Evolutionary conservation across 129 eudicot species (phyloP).

Genomic region (Lonicera japonica): DNA sequence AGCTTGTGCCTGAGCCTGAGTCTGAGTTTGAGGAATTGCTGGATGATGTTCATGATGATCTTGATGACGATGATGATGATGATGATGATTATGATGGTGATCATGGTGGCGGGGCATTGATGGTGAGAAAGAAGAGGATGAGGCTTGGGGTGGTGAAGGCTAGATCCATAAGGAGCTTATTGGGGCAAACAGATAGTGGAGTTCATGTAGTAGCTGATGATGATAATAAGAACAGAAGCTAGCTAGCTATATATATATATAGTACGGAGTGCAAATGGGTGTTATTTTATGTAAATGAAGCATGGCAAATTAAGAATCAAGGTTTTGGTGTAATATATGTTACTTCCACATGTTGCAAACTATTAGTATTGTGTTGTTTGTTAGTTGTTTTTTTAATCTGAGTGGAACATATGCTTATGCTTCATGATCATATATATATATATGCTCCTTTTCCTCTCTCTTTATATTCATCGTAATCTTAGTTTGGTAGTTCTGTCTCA

Average conservation of each 20-base stretch:
- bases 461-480: too few species aligned
- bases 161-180: constrained; percentile 76
- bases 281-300: constrained; percentile 3
- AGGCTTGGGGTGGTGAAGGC: constrained; percentile 77
- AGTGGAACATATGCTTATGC: too few species aligned
- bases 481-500: too few species aligned
- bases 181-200: constrained; percentile 42
- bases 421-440: too few species aligned
- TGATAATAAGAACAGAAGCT: background rate
- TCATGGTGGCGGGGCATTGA: constrained; percentile 14
- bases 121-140: constrained; percentile 17
- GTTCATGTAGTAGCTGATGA: background rate
- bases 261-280: background rate
- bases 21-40: background rate
- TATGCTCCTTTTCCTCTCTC: too few species aligned
- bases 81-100: constrained; percentile 16
- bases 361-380: too few species aligned
- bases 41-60: constrained; percentile 1
- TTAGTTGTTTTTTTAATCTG: too few species aligned
- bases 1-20: constrained; percentile 8
- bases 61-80: constrained; percentile 15
- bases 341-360: too few species aligned
- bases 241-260: too few species aligned
- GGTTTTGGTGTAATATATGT: too few species aligned
- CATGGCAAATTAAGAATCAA: background rate